These are phyloP conservation scores for Epichloe bromicola DNA, from an alignment of 2,329 filamentous ascomycete genomes.

Conservation along the genomic window DNA sequence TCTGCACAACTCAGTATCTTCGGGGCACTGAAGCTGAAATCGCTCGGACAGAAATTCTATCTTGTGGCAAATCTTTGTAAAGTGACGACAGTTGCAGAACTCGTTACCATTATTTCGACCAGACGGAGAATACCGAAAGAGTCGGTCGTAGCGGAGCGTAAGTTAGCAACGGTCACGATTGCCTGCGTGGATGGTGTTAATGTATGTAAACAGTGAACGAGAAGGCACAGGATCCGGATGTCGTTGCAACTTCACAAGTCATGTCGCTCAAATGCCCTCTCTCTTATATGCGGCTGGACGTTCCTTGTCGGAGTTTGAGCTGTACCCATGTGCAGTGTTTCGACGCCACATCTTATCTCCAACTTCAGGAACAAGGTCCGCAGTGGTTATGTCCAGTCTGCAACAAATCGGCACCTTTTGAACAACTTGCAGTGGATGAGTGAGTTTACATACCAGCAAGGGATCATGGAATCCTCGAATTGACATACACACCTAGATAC, in stretches of 20 bases:
- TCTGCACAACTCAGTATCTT: background rate
- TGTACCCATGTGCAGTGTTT: conserved; percentile 94
- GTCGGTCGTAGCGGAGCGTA: conserved; percentile 74
- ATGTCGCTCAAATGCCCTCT: conserved; percentile 89
- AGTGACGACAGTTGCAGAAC: conserved; percentile 54
- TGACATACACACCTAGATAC: conserved; percentile 41
- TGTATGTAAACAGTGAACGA: conserved; percentile 48
- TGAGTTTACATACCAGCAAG: conserved; percentile 28
- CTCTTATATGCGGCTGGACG: conserved; percentile 67
- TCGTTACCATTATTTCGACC: conserved; percentile 54
- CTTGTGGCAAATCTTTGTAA: conserved; percentile 65
- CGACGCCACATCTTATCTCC: conserved; percentile 81
- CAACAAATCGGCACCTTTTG: conserved; percentile 69
- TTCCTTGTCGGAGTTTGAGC: conserved; percentile 64
- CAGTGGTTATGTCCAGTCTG: conserved; percentile 96
- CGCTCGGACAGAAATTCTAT: conserved; percentile 49
- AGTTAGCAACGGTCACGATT: conserved; percentile 18
- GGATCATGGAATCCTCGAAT: background rate
- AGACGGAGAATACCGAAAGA: conserved; percentile 66
- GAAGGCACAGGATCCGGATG: conserved; percentile 75
- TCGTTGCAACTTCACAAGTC: conserved; percentile 75
- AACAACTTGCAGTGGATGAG: conserved; percentile 77
- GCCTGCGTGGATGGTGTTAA: conserved; percentile 1
- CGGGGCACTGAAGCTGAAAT: conserved; percentile 8
- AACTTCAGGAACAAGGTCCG: conserved; percentile 88